Conservation (phyloP, 2,329 filamentous ascomycete genomes). For the Trichoderma sp. region DNA sequence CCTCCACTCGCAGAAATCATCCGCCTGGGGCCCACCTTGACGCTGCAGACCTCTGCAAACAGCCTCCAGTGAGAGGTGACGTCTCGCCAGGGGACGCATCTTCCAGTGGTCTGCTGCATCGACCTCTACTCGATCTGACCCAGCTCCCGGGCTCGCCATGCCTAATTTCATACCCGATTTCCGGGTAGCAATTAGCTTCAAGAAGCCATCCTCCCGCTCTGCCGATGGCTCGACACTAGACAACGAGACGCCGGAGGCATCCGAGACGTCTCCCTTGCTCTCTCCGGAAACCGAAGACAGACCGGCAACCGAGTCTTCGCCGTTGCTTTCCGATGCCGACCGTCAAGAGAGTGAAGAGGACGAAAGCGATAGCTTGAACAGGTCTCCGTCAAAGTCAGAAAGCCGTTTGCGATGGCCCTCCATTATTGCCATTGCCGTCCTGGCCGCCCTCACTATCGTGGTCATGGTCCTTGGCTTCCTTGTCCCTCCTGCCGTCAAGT, state of each 20-base stretch:
- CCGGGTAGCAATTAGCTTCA: slow-evolving; percentile 1
- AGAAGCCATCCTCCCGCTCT: not conserved
- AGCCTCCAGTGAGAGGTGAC: slow-evolving; percentile 5
- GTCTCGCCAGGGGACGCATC: slow-evolving; percentile 10
- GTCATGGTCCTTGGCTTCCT: slow-evolving; percentile 81
- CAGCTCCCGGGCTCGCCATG: slow-evolving; percentile 7
- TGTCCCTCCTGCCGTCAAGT: slow-evolving; percentile 72
- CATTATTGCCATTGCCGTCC: slow-evolving; percentile 64
- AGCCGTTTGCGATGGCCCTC: slow-evolving; percentile 64
- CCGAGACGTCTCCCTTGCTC: slow-evolving; percentile 45
- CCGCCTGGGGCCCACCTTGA: not conserved
- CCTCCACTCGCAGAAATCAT: not conserved
- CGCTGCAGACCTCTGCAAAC: not conserved
- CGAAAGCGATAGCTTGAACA: slow-evolving; percentile 34
- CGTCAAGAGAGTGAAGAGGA: slow-evolving; percentile 22
- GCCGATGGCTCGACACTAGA: not conserved
- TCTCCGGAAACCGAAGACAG: slow-evolving; percentile 32
- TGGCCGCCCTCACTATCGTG: slow-evolving; percentile 60
- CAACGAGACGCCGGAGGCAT: not conserved
- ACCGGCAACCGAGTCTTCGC: slow-evolving; percentile 46
- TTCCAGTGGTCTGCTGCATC: not conserved
- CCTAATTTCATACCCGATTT: slow-evolving; percentile 16
- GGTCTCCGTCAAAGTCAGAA: slow-evolving; percentile 27
- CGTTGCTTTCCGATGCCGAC: slow-evolving; percentile 41
- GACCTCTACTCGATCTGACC: not conserved